Percentiles rank a stretch among this genome's conserved stretches.
Evolutionary conservation across 768 basidiomycete species (phyloP).

Genomic region (Coprinopsis marcescibilis): DNA sequence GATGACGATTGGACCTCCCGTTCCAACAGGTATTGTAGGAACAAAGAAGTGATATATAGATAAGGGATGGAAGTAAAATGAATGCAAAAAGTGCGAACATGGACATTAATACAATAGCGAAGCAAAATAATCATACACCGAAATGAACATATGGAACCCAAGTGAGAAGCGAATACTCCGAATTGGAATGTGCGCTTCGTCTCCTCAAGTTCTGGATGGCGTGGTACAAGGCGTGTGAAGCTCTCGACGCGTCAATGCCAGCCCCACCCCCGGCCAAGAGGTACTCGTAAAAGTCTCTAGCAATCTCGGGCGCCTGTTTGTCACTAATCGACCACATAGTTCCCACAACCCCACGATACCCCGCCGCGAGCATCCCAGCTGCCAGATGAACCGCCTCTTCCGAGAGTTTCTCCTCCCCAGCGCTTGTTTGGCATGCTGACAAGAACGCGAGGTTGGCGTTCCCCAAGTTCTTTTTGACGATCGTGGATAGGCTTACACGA

Average conservation of each 20-base stretch:
- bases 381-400: constrained; percentile 12
- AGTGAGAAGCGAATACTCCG: neutral
- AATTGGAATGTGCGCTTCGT: constrained; percentile 5
- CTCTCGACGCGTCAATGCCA: neutral
- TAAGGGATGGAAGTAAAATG: no score
- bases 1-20: no score
- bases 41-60: no score
- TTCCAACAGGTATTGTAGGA: no score
- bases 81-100: no score
- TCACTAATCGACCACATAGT: constrained; percentile 14
- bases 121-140: constrained; percentile 10
- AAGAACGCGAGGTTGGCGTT: constrained; percentile 11
- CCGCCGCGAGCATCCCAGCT: constrained; percentile 11
- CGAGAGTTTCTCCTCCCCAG: constrained; percentile 2
- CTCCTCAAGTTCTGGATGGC: constrained; percentile 3
- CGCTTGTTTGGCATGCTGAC: constrained; percentile 12
- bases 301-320: constrained; percentile 2
- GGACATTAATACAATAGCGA: no score
- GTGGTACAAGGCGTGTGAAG: constrained; percentile 3
- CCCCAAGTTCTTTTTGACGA: neutral
- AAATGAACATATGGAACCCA: constrained; percentile 2
- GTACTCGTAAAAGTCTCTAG: constrained; percentile 6
- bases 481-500: constrained; percentile 11
- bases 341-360: constrained; percentile 11
- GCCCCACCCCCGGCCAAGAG: neutral